Conservation (phyloP, 164 flowering plant genomes). For the Stephania yunnanensis region DNA sequence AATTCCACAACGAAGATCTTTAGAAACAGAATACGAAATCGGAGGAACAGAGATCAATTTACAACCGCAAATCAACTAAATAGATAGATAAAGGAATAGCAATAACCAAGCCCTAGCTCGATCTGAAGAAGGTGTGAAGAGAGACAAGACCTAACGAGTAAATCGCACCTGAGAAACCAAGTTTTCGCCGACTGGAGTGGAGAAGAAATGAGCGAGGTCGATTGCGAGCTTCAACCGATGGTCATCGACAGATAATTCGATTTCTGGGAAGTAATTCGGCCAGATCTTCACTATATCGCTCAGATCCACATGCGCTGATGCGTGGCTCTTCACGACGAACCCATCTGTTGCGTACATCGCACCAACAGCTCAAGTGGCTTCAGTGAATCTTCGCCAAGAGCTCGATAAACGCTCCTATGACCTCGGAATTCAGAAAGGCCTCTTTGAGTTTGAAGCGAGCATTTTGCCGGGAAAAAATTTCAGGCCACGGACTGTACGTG, state of each 20-base stretch:
- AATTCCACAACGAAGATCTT: not conserved
- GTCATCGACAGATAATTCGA: conserved; percentile 31
- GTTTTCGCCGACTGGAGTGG: conserved; percentile 32
- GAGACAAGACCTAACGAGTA: not conserved
- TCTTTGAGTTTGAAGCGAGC: too few species aligned
- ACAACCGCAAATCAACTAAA: not conserved
- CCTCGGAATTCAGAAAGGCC: too few species aligned
- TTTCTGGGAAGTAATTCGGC: conserved; percentile 47
- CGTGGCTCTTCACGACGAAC: conserved; percentile 5
- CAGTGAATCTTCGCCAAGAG: not conserved
- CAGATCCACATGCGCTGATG: conserved; percentile 5
- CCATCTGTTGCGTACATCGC: conserved; percentile 23
- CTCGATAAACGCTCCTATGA: too few species aligned
- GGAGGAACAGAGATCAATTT: not conserved
- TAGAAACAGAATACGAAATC: not conserved
- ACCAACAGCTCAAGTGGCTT: not conserved
- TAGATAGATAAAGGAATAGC: not conserved
- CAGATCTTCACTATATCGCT: conserved; percentile 26
- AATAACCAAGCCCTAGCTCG: not conserved
- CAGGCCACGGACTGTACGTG: too few species aligned
- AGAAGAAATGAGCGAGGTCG: conserved; percentile 46
- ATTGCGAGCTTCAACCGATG: conserved; percentile 28
- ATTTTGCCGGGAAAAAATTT: too few species aligned
- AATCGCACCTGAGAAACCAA: conserved; percentile 44
- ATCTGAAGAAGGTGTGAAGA: not conserved